These are phyloP conservation scores for Teratosphaeria gauchensis DNA, from an alignment of 2,329 filamentous ascomycete species.

Conservation along the genomic window DNA sequence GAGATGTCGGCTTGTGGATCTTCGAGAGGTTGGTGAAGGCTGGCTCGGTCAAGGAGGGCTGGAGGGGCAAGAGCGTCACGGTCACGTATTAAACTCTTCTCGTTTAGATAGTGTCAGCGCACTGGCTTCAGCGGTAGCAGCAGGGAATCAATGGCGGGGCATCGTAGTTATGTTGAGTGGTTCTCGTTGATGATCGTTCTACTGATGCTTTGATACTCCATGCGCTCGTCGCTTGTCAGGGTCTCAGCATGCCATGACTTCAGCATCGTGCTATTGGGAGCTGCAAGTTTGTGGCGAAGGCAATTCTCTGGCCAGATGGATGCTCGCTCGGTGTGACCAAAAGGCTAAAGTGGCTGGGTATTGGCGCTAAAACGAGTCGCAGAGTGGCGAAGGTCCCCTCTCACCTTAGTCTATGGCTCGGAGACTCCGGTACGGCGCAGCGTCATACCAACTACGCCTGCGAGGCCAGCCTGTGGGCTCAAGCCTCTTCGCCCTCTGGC, in stretches of 20 bases:
- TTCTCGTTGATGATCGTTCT: background rate
- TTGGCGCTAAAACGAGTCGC: background rate
- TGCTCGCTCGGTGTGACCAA: background rate
- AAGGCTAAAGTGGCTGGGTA: background rate
- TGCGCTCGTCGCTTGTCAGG: background rate
- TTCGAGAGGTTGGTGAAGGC: slow-evolving; percentile 25
- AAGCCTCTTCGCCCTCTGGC: slow-evolving; percentile 10
- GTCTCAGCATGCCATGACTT: background rate
- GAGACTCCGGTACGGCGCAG: background rate
- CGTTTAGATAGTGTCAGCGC: background rate
- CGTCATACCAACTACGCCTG: background rate
- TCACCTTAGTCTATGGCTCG: background rate
- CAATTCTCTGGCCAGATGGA: background rate
- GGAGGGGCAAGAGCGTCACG: background rate
- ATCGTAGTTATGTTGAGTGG: background rate
- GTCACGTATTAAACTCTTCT: background rate
- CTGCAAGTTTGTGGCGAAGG: background rate
- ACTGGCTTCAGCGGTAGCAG: background rate
- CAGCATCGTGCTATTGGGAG: background rate
- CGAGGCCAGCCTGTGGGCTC: background rate
- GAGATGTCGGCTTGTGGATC: slow-evolving; percentile 33
- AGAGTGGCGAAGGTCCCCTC: background rate
- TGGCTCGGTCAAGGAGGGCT: slow-evolving; percentile 2
- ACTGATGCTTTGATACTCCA: background rate
- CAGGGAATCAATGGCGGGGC: background rate